Evolutionary conservation across 768 basidiomycete species (phyloP).

Genomic region (Serendipita sp.): DNA sequence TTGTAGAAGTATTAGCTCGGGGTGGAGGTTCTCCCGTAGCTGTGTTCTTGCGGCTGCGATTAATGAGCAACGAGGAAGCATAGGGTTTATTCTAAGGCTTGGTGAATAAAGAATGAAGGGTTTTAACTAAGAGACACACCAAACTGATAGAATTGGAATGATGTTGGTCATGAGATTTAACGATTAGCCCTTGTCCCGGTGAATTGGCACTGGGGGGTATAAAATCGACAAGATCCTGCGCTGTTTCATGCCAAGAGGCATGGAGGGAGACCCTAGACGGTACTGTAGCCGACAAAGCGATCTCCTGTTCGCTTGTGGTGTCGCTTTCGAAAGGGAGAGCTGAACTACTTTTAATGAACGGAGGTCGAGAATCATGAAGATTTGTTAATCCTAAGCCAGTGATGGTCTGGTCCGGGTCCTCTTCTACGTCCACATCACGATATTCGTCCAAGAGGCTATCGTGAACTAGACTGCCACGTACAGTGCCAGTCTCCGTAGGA

Average conservation of each 20-base stretch:
- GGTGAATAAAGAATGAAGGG: neutral
- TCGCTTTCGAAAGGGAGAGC: neutral
- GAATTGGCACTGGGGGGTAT: neutral
- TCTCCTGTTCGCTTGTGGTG: neutral
- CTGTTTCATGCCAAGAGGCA: too few species aligned
- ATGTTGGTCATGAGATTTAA: neutral
- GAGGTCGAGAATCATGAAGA: neutral
- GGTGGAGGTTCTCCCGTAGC: neutral
- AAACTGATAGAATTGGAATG: neutral
- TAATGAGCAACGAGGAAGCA: neutral
- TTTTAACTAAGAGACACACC: neutral
- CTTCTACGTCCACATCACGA: neutral
- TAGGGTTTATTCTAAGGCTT: neutral
- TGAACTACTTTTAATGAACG: neutral
- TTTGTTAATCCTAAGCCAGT: neutral
- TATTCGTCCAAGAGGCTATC: too few species aligned
- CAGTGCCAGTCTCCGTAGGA: neutral
- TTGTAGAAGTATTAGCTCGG: too few species aligned
- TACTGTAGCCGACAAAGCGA: neutral
- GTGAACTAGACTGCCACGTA: neutral
- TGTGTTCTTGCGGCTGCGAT: neutral
- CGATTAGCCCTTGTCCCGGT: neutral
- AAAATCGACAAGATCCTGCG: too few species aligned
- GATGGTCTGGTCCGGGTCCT: neutral
- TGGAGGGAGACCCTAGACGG: neutral